Evolutionary conservation across 257 asterid species (phyloP).

Genomic region (Gardenia jasminoides): DNA sequence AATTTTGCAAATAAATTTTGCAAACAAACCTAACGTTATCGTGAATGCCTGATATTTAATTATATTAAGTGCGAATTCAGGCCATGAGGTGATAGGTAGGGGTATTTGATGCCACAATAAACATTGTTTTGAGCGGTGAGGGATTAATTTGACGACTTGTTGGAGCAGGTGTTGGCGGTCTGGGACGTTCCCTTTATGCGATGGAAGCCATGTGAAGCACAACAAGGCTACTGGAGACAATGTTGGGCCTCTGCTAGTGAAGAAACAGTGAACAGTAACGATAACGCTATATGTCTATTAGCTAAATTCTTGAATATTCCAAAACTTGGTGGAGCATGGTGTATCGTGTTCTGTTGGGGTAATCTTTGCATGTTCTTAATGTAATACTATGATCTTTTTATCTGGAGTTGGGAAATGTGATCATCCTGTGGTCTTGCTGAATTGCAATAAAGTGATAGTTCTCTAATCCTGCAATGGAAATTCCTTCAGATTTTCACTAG

Average conservation of each 20-base stretch:
- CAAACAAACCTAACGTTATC: too few species aligned
- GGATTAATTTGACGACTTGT: background rate
- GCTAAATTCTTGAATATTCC: background rate
- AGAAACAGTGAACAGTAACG: constrained; percentile 44
- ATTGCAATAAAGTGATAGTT: too few species aligned
- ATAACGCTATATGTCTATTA: background rate
- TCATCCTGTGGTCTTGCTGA: too few species aligned
- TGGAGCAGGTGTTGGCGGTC: constrained; percentile 93
- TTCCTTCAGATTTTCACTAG: background rate
- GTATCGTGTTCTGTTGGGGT: background rate
- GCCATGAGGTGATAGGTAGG: too few species aligned
- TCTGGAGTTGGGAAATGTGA: background rate
- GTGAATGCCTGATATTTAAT: too few species aligned
- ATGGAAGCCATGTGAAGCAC: constrained; percentile 86
- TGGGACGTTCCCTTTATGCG: constrained; percentile 86
- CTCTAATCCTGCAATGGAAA: background rate
- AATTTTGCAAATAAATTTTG: too few species aligned
- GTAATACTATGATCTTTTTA: background rate
- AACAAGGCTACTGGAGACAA: constrained; percentile 91
- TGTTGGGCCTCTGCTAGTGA: constrained; percentile 89
- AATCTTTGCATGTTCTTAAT: background rate
- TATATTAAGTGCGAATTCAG: too few species aligned
- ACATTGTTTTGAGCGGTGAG: background rate
- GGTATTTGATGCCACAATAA: background rate
- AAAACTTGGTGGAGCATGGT: background rate